phyloP scores from a whole-genome alignment of 2,329 filamentous ascomycete species.

The Alternaria conjuncta region DNA sequence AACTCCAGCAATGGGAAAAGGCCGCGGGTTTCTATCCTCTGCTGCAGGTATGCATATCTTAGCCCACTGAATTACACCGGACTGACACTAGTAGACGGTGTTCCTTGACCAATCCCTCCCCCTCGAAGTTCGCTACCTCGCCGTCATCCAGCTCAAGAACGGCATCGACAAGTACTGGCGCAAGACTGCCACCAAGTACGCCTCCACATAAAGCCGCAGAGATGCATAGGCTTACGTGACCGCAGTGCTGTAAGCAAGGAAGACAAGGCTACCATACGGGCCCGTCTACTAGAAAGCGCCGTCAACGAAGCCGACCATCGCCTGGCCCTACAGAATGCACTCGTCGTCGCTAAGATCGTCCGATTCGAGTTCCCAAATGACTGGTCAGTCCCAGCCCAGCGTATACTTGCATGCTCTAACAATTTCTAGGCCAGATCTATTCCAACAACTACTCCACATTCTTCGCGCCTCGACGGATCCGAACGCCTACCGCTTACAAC shows the following conservation, averaged over 20 bases:
- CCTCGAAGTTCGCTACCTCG: constrained; percentile 80
- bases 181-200: constrained; percentile 72
- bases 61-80: not conserved
- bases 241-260: constrained; percentile 65
- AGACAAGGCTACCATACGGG: constrained; percentile 79
- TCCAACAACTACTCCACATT: constrained; percentile 55
- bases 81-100: constrained; percentile 63
- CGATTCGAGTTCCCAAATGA: constrained; percentile 87
- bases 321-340: constrained; percentile 84
- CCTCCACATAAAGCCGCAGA: not conserved
- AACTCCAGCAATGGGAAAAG: constrained; percentile 60
- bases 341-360: constrained; percentile 86
- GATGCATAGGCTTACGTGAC: constrained; percentile 12
- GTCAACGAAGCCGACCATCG: constrained; percentile 76
- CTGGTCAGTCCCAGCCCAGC: constrained; percentile 63
- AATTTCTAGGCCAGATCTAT: constrained; percentile 44
- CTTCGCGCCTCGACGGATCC: constrained; percentile 64
- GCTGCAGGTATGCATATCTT: constrained; percentile 46
- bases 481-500: constrained; percentile 67
- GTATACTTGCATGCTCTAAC: constrained; percentile 15
- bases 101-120: constrained; percentile 82
- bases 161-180: constrained; percentile 96
- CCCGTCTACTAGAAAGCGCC: constrained; percentile 75
- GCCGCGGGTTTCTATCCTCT: constrained; percentile 56
- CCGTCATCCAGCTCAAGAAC: constrained; percentile 94